phyloP scores from a whole-genome alignment of 805 yeast species.

The Suhomyces sp. region DNA sequence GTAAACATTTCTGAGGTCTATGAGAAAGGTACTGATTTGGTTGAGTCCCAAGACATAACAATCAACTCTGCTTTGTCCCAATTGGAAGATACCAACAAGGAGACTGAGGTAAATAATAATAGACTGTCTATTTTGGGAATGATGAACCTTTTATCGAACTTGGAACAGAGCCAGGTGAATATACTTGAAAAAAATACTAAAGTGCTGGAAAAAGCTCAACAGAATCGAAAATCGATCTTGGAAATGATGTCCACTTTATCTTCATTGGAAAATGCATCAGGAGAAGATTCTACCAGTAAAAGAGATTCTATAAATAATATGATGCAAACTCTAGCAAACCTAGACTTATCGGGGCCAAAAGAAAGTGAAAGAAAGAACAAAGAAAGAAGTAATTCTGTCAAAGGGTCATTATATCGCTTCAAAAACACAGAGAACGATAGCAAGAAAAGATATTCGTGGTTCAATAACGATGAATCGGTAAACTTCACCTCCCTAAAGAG shows the following conservation, averaged over 20 bases:
- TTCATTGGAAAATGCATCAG: constrained; percentile 10
- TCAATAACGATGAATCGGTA: constrained; percentile 23
- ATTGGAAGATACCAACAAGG: neutral
- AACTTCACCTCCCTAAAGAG: constrained; percentile 8
- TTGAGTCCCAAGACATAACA: neutral
- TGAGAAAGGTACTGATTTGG: neutral
- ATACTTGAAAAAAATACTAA: constrained; percentile 8
- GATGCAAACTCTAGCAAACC: constrained; percentile 20
- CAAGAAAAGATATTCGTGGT: constrained; percentile 29
- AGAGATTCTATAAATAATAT: constrained; percentile 23
- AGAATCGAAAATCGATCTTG: constrained; percentile 26
- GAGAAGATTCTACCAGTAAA: constrained; percentile 7
- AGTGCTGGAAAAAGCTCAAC: constrained; percentile 9
- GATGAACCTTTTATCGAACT: constrained; percentile 13
- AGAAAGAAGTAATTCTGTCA: neutral
- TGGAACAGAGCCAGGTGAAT: constrained; percentile 11
- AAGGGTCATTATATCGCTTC: neutral
- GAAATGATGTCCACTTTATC: constrained; percentile 33
- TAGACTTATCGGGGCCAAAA: constrained; percentile 8
- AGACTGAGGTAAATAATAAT: constrained; percentile 1
- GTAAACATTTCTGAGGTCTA: neutral
- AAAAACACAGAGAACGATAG: neutral
- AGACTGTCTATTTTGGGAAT: constrained; percentile 15
- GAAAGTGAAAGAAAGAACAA: neutral
- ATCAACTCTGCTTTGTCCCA: constrained; percentile 1